Evolutionary conservation across 129 eudicot species (phyloP).

Genomic region (Lactuca sativa): DNA sequence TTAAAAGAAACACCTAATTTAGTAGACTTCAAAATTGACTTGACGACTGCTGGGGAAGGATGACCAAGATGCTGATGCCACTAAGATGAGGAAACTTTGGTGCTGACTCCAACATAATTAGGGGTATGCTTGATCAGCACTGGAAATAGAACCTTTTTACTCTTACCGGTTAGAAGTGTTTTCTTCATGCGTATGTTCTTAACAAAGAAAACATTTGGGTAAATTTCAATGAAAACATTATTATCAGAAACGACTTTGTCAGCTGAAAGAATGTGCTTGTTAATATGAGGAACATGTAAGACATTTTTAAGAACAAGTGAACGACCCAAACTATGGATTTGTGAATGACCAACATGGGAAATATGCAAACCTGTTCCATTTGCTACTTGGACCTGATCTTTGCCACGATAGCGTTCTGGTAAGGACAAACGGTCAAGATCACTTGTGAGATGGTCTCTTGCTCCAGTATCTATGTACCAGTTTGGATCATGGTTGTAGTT

Average conservation of each 20-base stretch:
- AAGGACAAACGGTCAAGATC: background rate
- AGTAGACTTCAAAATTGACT: background rate
- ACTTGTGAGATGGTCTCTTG: background rate
- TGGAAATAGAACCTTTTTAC: too few species aligned
- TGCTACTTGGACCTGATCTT: background rate
- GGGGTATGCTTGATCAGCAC: background rate
- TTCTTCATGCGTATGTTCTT: background rate
- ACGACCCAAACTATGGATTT: background rate
- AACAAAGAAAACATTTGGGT: background rate
- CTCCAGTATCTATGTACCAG: background rate
- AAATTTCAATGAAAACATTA: too few species aligned
- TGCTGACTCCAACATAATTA: background rate
- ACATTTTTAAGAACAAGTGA: background rate
- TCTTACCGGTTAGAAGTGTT: background rate
- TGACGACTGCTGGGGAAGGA: background rate
- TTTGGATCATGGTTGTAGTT: too few species aligned
- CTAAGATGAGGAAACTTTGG: background rate
- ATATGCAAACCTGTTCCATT: background rate
- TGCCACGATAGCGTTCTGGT: background rate
- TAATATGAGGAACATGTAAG: background rate
- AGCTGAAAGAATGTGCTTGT: too few species aligned
- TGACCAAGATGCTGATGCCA: background rate
- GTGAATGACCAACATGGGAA: background rate
- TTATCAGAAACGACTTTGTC: too few species aligned
- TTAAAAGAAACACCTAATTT: background rate